Evolutionary conservation across 2,329 filamentous ascomycete species (phyloP), one percentile per base, ranked within the genome.

Genomic region (Elsinoe batatas): DNA sequence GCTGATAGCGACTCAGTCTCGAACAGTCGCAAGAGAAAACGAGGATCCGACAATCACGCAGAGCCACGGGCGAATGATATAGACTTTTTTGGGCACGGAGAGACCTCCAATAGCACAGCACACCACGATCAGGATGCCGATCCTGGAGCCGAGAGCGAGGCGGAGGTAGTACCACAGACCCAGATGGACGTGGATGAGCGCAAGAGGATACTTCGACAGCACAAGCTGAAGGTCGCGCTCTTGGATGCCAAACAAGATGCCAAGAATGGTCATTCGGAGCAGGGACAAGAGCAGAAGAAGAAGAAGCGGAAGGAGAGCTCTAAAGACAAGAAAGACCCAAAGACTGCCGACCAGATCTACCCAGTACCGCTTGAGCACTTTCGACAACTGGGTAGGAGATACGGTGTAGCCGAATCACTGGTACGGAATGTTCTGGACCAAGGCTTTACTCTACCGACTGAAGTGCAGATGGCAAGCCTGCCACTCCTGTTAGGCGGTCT

Each of bases 391-490:
- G 79, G 82, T 36, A 74, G 76, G 32, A 76, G 76, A 43, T 95
- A 91, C 71, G 79, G 78, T n/a, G 81, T 96, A 40, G 86, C 88
- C 3, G 75, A 79, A 38, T 79, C 83, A 40, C 71, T 98, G 43
- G 82, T 83, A 1, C 81, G 86, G 58, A 98, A 98, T 65, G 75
- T 98, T 30, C 76, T 80, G 12, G 78, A 81, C n/a, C 88, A 97
- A 71, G 89, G 87, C 10, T 98, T 95, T 67, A 82, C 79, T 35
- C 76, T 90, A 56, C 93, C 93, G 11, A 98, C 93, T 0, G 91
- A 97, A 71, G 91, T 98, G 11, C 93, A 98, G 68, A 80, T 97
- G 70, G 91, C 82, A 3, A 85, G 84, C 64, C 71, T 98, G 60
- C 91, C 93, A 26, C 71, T 97, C 44, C 74, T 97, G 35, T 73